Conservation (phyloP, 441 rosid genomes). For the Pelargonium fulgidum region DNA sequence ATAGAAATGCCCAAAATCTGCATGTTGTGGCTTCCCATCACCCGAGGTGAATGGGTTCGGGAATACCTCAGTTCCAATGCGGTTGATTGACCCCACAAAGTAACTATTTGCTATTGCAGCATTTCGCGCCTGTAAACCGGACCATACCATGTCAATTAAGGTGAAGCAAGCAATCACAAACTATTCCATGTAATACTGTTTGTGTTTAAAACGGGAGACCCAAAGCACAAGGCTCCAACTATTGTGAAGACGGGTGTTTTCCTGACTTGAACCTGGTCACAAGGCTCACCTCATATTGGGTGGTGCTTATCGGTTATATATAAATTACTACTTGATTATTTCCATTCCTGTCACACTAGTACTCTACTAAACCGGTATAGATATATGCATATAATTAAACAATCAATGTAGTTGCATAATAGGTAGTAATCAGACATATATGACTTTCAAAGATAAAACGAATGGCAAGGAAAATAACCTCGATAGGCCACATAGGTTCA, state of each 20-base stretch:
- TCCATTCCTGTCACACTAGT: background rate
- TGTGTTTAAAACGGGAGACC: no score
- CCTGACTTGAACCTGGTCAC: no score
- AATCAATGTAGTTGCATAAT: background rate
- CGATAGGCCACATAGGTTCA: conserved; percentile 98
- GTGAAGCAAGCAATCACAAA: conserved; percentile 2
- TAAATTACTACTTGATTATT: background rate
- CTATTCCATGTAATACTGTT: background rate
- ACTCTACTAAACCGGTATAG: background rate
- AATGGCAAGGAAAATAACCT: conserved; percentile 37
- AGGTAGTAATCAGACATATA: no score
- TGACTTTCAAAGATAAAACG: background rate
- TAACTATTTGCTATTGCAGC: conserved; percentile 96
- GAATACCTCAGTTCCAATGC: conserved; percentile 90
- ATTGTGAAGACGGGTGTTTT: no score
- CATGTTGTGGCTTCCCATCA: conserved; percentile 77
- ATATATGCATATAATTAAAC: background rate
- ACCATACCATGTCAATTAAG: conserved; percentile 13
- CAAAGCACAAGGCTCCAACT: no score
- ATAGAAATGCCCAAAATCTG: conserved; percentile 84
- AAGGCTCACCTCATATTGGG: no score
- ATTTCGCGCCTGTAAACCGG: conserved; percentile 66
- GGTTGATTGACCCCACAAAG: conserved; percentile 86
- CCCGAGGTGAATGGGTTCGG: conserved; percentile 96
- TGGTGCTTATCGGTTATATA: background rate